These are phyloP conservation scores for Balakata baccata DNA, from an alignment of 345 rosid species.

Conservation along the genomic window DNA sequence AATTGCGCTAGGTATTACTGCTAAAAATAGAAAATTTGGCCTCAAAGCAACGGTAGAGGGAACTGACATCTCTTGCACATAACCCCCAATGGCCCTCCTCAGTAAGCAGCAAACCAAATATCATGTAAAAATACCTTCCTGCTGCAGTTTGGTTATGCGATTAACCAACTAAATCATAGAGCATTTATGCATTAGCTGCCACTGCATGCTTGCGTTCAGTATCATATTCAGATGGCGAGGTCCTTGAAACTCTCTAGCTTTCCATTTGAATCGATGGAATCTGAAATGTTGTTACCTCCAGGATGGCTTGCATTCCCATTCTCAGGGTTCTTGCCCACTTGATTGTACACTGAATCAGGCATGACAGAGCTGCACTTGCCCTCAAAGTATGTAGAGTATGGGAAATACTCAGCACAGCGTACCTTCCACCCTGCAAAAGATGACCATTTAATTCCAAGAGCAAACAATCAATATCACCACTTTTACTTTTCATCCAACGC, in stretches of 20 bases:
- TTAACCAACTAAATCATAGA: conserved; percentile 10
- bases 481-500: neutral
- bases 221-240: conserved; percentile 20
- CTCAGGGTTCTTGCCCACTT: conserved; percentile 37
- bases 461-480: neutral
- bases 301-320: conserved; percentile 51
- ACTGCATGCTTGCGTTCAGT: neutral
- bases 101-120: conserved; percentile 11
- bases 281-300: conserved; percentile 36
- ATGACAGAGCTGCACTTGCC: conserved; percentile 63
- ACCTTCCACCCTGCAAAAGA: conserved; percentile 77
- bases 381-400: conserved; percentile 71
- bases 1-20: conserved; percentile 20
- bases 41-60: conserved; percentile 10
- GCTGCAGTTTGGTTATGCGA: conserved; percentile 14
- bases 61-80: neutral
- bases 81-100: conserved; percentile 14
- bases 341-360: conserved; percentile 46
- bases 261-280: conserved; percentile 59
- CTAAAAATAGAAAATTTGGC: conserved; percentile 8
- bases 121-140: neutral
- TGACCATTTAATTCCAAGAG: neutral
- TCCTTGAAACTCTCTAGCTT: conserved; percentile 49
- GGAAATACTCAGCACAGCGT: conserved; percentile 64
- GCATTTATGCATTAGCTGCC: conserved; percentile 13